A percentile compares a stretch with the other conserved stretches of the same genome.
These are phyloP conservation scores for Sporobolomyces roseus DNA, from an alignment of 768 basidiomycete genomes.

Conservation along the genomic window DNA sequence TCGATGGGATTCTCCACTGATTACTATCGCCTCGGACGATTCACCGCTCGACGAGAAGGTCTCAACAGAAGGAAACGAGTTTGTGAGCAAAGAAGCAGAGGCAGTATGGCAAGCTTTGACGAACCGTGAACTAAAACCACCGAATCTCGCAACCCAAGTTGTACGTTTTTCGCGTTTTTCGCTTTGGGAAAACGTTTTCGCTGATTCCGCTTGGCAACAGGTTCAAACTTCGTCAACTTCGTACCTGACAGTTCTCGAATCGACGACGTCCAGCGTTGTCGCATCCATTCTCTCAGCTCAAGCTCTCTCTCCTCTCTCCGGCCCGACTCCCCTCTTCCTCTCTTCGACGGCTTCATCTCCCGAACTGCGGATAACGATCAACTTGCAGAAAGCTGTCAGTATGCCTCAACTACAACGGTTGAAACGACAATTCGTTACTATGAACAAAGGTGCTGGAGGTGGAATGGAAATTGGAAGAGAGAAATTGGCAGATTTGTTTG, in stretches of 20 bases:
- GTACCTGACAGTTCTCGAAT: slow-evolving; percentile 79
- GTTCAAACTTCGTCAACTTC: slow-evolving; percentile 77
- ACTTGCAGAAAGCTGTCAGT: slow-evolving; percentile 65
- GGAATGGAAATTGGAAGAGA: slow-evolving; percentile 46
- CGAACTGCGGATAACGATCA: slow-evolving; percentile 54
- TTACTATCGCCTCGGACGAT: slow-evolving; percentile 72
- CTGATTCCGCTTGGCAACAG: slow-evolving; percentile 51
- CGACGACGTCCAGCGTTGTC: slow-evolving; percentile 66
- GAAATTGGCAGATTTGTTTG: slow-evolving; percentile 49
- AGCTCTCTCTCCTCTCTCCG: slow-evolving; percentile 53
- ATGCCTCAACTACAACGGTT: slow-evolving; percentile 83
- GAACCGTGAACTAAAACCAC: slow-evolving; percentile 74
- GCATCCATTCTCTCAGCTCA: slow-evolving; percentile 67
- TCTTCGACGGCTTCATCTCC: slow-evolving; percentile 50
- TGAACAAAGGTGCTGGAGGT: slow-evolving; percentile 71
- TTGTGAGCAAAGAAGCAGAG: slow-evolving; percentile 45
- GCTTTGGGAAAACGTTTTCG: too few species aligned
- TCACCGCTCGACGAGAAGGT: slow-evolving; percentile 41
- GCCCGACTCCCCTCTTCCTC: slow-evolving; percentile 57
- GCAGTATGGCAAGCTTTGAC: slow-evolving; percentile 78
- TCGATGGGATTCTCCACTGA: slow-evolving; percentile 96
- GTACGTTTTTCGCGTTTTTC: slow-evolving; percentile 53
- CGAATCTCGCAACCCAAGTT: slow-evolving; percentile 73
- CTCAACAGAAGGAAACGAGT: not conserved
- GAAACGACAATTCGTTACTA: slow-evolving; percentile 84